Percentiles rank a stretch among this genome's conserved stretches.
Evolutionary conservation across 2,329 filamentous ascomycete genomes (phyloP).

Genomic region (Cladophialophora chaetospira): DNA sequence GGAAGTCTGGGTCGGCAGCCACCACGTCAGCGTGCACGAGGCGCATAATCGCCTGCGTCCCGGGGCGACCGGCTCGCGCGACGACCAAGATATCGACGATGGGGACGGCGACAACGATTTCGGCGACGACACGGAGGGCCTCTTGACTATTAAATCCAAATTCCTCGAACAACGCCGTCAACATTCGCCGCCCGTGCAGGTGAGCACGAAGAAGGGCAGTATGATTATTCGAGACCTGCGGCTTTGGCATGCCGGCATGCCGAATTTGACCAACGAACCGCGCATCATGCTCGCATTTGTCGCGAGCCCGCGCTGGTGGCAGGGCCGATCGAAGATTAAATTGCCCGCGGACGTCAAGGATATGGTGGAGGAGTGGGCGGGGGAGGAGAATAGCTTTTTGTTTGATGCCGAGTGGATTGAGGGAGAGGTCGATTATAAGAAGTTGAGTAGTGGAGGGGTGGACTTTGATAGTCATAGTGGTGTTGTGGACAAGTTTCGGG

Average conservation of each 20-base stretch:
- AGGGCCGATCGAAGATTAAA: constrained; percentile 26
- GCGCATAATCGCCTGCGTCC: constrained; percentile 30
- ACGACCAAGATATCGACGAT: neutral
- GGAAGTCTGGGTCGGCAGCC: constrained; percentile 55
- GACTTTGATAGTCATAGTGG: constrained; percentile 28
- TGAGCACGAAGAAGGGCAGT: constrained; percentile 51
- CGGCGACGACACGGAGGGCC: constrained; percentile 12
- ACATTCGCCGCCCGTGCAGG: constrained; percentile 43
- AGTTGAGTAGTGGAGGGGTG: constrained; percentile 26
- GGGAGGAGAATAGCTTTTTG: constrained; percentile 18
- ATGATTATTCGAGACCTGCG: constrained; percentile 61
- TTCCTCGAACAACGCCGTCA: constrained; percentile 39
- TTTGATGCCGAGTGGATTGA: constrained; percentile 31
- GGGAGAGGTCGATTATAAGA: constrained; percentile 32
- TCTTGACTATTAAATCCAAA: constrained; percentile 37
- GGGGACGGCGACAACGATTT: neutral
- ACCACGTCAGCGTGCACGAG: constrained; percentile 42
- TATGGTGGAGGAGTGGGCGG: constrained; percentile 28
- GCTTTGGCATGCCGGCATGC: constrained; percentile 67
- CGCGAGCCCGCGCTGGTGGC: constrained; percentile 30
- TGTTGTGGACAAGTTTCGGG: constrained; percentile 18
- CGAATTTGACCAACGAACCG: constrained; percentile 54
- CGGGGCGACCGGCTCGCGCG: neutral
- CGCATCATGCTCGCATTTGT: constrained; percentile 60
- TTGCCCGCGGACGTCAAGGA: constrained; percentile 30